These are phyloP conservation scores for Scytalidium lignicola DNA, from an alignment of 2,329 filamentous ascomycete species.

Conservation along the genomic window DNA sequence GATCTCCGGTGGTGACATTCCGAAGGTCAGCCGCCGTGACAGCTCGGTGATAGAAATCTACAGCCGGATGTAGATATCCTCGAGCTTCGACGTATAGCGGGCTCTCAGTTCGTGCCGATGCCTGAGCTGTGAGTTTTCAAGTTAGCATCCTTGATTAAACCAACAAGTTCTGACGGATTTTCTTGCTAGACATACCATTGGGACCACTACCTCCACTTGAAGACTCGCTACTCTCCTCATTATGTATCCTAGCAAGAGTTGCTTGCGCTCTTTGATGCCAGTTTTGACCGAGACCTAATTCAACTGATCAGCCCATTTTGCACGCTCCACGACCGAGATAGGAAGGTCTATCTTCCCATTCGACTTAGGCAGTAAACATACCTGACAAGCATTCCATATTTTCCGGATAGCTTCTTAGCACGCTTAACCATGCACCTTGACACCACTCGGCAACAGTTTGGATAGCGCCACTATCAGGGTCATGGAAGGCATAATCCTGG, in stretches of 20 bases:
- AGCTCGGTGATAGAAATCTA: slow-evolving; percentile 44
- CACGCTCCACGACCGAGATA: too few relatives aligned
- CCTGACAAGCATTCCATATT: slow-evolving; percentile 37
- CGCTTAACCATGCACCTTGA: slow-evolving; percentile 38
- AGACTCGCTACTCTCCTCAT: slow-evolving; percentile 32
- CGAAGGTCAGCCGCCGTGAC: slow-evolving; percentile 37
- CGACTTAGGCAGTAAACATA: slow-evolving; percentile 19
- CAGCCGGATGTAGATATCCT: slow-evolving; percentile 43
- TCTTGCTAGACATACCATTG: slow-evolving; percentile 8
- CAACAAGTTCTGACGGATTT: neutral
- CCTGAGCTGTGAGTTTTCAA: neutral
- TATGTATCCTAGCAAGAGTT: slow-evolving; percentile 41
- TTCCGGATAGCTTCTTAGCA: slow-evolving; percentile 38
- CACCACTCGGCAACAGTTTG: slow-evolving; percentile 44
- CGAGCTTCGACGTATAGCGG: slow-evolving; percentile 46
- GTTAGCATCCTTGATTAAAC: neutral
- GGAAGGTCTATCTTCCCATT: too few relatives aligned
- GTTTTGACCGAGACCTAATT: slow-evolving; percentile 40
- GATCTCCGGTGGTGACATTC: slow-evolving; percentile 32
- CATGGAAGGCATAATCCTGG: slow-evolving; percentile 44
- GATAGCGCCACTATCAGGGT: slow-evolving; percentile 40
- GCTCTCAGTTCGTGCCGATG: slow-evolving; percentile 22
- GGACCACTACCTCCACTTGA: slow-evolving; percentile 19
- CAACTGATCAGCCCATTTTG: neutral
- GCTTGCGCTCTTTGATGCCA: slow-evolving; percentile 48